These are phyloP conservation scores for Lasiosphaeria ovina DNA, from an alignment of 495 filamentous ascomycete genomes.

Conservation along the genomic window DNA sequence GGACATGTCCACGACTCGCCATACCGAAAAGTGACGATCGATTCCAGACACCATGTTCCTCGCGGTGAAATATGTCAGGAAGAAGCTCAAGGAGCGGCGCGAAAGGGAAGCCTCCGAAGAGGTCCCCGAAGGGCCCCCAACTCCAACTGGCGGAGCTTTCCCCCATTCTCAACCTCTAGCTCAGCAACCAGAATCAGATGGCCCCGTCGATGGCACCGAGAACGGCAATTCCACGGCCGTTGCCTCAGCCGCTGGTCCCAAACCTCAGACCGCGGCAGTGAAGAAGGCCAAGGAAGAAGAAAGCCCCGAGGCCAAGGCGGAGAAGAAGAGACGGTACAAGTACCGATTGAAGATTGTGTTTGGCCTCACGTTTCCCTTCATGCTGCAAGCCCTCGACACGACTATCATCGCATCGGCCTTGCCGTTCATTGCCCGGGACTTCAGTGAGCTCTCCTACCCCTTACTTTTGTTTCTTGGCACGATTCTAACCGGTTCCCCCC, in stretches of 20 bases:
- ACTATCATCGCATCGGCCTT: slow-evolving; percentile 61
- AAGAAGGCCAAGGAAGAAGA: slow-evolving; percentile 1
- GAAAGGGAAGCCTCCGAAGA: background rate
- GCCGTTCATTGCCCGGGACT: slow-evolving; percentile 58
- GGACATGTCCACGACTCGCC: background rate
- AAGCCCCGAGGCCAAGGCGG: slow-evolving; percentile 16
- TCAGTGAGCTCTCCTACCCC: slow-evolving; percentile 39
- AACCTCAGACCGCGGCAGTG: background rate
- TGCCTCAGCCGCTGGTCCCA: background rate
- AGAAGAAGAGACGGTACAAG: slow-evolving; percentile 15
- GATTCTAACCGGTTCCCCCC: background rate
- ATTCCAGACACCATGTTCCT: slow-evolving; percentile 15
- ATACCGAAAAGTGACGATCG: background rate
- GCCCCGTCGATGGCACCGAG: too few relatives aligned
- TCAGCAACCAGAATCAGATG: too few relatives aligned
- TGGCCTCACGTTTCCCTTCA: slow-evolving; percentile 53
- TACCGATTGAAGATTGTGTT: slow-evolving; percentile 56
- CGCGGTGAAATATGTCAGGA: slow-evolving; percentile 22
- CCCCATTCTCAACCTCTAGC: too few relatives aligned
- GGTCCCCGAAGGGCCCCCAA: too few relatives aligned
- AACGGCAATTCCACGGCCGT: too few relatives aligned
- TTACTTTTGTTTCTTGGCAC: background rate
- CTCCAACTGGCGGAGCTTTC: too few relatives aligned
- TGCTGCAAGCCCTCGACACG: slow-evolving; percentile 52
- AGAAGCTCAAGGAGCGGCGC: slow-evolving; percentile 15